These are phyloP conservation scores for Musa schizocarpa DNA, from an alignment of 176 grass and related monocot species.

Conservation along the genomic window DNA sequence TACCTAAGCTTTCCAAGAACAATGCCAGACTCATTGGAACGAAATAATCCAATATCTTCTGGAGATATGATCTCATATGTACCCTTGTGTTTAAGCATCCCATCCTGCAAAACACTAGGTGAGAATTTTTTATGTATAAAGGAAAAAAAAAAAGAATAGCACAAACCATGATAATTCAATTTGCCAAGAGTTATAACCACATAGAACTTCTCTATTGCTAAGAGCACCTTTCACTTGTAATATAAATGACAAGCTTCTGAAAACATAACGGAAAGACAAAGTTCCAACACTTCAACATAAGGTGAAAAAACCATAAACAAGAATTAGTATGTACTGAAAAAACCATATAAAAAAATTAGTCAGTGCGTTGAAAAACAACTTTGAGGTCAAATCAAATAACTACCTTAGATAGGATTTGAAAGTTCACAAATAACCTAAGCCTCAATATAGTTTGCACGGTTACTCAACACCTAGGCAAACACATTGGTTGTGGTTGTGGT, in stretches of 20 bases:
- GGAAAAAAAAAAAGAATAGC: background rate
- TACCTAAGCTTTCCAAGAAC: slow-evolving; percentile 98
- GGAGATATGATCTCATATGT: slow-evolving; percentile 99
- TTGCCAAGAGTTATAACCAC: background rate
- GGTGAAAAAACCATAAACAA: background rate
- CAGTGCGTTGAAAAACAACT: no score
- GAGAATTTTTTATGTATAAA: slow-evolving; percentile 1
- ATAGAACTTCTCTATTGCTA: background rate
- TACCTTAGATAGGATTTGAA: no score
- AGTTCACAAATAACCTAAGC: no score
- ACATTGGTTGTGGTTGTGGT: no score
- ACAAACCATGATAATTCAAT: background rate
- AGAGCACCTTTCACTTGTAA: background rate
- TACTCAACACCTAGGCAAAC: no score
- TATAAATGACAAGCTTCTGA: background rate
- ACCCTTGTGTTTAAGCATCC: slow-evolving; percentile 95
- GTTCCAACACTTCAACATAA: background rate
- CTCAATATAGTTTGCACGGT: no score
- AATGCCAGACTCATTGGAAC: slow-evolving; percentile 90
- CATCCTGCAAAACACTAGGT: slow-evolving; percentile 54
- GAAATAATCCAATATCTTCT: slow-evolving; percentile 86
- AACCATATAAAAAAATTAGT: no score
- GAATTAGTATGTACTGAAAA: no score
- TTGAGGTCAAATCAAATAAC: no score
- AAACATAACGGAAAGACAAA: background rate